Conservation (phyloP, 2,329 filamentous ascomycete genomes). For the Phoma sp. region DNA sequence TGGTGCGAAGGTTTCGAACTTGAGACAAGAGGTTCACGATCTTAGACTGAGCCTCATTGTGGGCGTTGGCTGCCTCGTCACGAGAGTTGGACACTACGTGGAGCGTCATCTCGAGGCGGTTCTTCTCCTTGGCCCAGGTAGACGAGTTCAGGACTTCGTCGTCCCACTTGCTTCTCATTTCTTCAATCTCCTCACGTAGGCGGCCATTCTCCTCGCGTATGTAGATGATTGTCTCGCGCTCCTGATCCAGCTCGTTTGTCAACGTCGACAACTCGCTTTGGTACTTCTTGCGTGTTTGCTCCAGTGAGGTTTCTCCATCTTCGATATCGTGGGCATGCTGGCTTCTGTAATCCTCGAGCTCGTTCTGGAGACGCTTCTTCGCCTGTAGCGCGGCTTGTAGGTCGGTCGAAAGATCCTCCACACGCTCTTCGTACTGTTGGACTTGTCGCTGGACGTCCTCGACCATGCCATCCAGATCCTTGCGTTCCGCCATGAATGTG, state of each 20-base stretch:
- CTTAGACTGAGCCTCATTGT: conserved; percentile 94
- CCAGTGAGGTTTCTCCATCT: conserved; percentile 93
- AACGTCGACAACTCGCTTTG: conserved; percentile 89
- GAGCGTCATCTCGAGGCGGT: conserved; percentile 85
- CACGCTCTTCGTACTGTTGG: conserved; percentile 85
- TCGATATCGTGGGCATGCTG: conserved; percentile 96
- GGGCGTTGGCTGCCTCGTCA: conserved; percentile 89
- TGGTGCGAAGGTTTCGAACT: conserved; percentile 80
- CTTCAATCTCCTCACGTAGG: conserved; percentile 93
- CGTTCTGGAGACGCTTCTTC: conserved; percentile 93
- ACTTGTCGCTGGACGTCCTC: conserved; percentile 91
- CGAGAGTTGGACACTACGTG: conserved; percentile 89
- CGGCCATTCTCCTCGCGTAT: conserved; percentile 83
- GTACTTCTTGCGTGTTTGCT: conserved; percentile 97
- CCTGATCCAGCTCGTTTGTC: conserved; percentile 90
- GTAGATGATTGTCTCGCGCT: conserved; percentile 88
- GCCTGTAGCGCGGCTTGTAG: conserved; percentile 83
- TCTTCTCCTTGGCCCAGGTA: conserved; percentile 98
- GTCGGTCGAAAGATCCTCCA: conserved; percentile 91
- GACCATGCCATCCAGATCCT: conserved; percentile 84
- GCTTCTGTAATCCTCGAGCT: conserved; percentile 95
- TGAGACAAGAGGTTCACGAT: conserved; percentile 90
- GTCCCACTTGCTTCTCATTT: conserved; percentile 95
- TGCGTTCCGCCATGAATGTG: conserved; percentile 87
- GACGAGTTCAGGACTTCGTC: conserved; percentile 97